Evolutionary conservation across 495 filamentous ascomycete species (phyloP), one percentile per base, ranked within the genome.

Genomic region (Amphirosellinia nigrospora): DNA sequence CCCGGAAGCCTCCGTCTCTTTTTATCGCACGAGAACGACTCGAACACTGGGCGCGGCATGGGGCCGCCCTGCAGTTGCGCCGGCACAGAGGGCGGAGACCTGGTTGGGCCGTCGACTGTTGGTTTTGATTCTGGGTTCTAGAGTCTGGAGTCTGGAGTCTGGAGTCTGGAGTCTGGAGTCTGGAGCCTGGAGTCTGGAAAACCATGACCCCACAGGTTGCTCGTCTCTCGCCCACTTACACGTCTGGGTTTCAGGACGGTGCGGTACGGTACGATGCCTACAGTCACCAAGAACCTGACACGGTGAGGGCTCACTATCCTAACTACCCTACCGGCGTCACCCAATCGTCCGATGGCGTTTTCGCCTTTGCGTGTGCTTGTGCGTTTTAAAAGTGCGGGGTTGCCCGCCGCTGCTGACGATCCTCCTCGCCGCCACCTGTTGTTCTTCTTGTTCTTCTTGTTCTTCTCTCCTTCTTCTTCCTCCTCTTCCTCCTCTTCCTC

Each of bases 351-450:
- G 39, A 68, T 60, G 43, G 55, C 39, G 41, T 62, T 53, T 62
- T n/a, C n/a, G n/a, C n/a, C n/a, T n/a, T n/a, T n/a, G n/a, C n/a
- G n/a, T n/a, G n/a, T n/a, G n/a, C n/a, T n/a, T n/a, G n/a, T n/a
- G 56, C 32, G 60, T 46, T 62, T 61, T 62, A 53, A 69, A 69
- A 69, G 56, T 69, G 66, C 66, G 66, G 66, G 66, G 66, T 69
- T 69, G 56, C 8, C 32, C 58, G n/a, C 58, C 23, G n/a, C 45
- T 19, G 3, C 34, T 39, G 19, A 15, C 36, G 36, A 61, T 41
- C n/a, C 58, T 28, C 36, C 21, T 4, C 10, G 56, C 30, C 15
- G 36, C 38, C 16, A 23, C 36, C 36, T n/a, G n/a, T n/a, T n/a
- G n/a, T n/a, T 41, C 36, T 8, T 23, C 41, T 21, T 23, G 13